A percentile compares a stretch with the other conserved stretches of the same genome.
Evolutionary conservation across 2,329 filamentous ascomycete species (phyloP).

Genomic region (Calonectria pseudoreteaudii): DNA sequence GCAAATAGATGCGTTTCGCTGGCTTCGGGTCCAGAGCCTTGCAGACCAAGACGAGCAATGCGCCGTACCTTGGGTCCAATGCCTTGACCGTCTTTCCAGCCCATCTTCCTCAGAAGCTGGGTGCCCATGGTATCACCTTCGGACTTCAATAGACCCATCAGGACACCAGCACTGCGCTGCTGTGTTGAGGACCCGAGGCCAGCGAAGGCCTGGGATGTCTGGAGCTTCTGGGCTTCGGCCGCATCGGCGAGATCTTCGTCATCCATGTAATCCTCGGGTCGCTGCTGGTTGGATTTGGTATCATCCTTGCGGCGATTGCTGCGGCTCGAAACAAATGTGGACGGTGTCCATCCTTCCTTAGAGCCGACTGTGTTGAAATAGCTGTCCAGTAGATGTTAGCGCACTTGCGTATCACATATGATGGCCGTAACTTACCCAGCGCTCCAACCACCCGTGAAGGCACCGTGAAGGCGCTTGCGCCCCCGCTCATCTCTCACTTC

Average conservation of each 20-base stretch:
- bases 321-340: conserved; percentile 91
- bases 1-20: conserved; percentile 80
- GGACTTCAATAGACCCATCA: conserved; percentile 79
- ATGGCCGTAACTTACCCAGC: conserved; percentile 77
- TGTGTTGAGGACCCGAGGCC: conserved; percentile 77
- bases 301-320: conserved; percentile 79
- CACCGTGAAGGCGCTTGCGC: conserved; percentile 90
- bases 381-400: conserved; percentile 55
- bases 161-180: conserved; percentile 62
- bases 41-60: conserved; percentile 72
- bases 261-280: conserved; percentile 95
- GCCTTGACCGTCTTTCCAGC: conserved; percentile 94
- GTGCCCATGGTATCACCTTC: conserved; percentile 88
- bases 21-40: conserved; percentile 50
- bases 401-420: neutral
- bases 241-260: conserved; percentile 93
- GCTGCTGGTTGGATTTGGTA: conserved; percentile 67
- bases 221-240: conserved; percentile 79
- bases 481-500: conserved; percentile 95
- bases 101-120: conserved; percentile 90
- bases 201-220: conserved; percentile 80
- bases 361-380: conserved; percentile 99
- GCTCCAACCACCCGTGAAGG: conserved; percentile 96
- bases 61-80: conserved; percentile 88
- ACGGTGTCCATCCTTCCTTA: conserved; percentile 97